Base-by-base conservation (phyloP, 2,329 filamentous ascomycete species). In the Aspergillus sp. region DNA sequence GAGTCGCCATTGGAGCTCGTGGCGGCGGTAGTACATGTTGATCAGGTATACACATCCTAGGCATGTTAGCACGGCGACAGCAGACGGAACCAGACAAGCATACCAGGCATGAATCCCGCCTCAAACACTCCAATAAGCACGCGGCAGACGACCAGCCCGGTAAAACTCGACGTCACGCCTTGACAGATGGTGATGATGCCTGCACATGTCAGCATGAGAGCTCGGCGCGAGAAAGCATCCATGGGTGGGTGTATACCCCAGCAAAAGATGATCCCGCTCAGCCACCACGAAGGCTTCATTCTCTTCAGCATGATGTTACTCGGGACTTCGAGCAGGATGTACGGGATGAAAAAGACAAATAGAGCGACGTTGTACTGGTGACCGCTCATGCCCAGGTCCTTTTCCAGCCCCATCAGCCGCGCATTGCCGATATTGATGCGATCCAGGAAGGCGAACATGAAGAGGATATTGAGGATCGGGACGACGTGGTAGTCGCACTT, bases 361-460 rank as follows among this genome's bases (percentile, higher is more conserved):
- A 78, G 59, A 1, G 72, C 70, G 30, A 72, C 66, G 53, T 76
- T 77, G 52, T 71, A 79, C 47, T 73, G 68, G 47, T 70, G 70
- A 16, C 64, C 66, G 4, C 61, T 65, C 75, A 79, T 76, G 44
- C 69, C 54, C 41, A 79, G 64, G 46, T 76, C 70, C 43, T 62
- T 61, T 55, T 76, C 73, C 11, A 79, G 59, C 3, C 75, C 75
- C 47, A 75, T 68, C 13, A 78, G 65, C 4, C 75, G 68, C 1
- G 76, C 76, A 62, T 79, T 79, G 24, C 74, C 76, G 49, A 79
- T 78, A 54, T 75, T 75, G 60, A 74, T 72, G n/a, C 76, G 68
- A 55, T 79, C 76, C 8, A 79, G 62, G 49, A 78, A 78, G 2
- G 73, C 69, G 35, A 76, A 65, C 13, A 77, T 61, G 53, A 74